These are phyloP conservation scores for Naumovozyma dairenensis DNA, from an alignment of 805 yeast species.

Conservation along the genomic window DNA sequence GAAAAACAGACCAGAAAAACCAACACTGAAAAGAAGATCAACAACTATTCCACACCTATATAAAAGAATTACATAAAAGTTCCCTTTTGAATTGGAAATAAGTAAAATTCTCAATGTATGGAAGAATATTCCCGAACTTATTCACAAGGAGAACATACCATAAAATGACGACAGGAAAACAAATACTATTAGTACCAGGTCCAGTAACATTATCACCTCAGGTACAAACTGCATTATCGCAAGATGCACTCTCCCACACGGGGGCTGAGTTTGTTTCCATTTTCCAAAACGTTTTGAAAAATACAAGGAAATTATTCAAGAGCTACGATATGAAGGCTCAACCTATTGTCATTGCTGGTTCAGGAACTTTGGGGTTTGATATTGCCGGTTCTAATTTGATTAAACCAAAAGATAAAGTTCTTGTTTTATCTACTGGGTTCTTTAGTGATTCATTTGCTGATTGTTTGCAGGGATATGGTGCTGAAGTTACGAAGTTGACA, in stretches of 20 bases:
- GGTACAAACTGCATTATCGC: slow-evolving; percentile 70
- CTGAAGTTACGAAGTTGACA: slow-evolving; percentile 60
- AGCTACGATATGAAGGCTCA: slow-evolving; percentile 52
- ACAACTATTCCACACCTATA: no score
- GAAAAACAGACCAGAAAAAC: no score
- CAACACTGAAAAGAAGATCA: no score
- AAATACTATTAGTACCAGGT: slow-evolving; percentile 62
- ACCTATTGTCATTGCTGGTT: slow-evolving; percentile 75
- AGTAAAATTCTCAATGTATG: no score
- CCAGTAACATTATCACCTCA: slow-evolving; percentile 76
- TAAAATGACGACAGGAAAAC: not conserved
- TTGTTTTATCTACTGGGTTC: slow-evolving; percentile 84
- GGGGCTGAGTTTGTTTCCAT: slow-evolving; percentile 70
- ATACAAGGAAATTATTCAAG: slow-evolving; percentile 66
- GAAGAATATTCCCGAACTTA: no score
- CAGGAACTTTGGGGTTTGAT: slow-evolving; percentile 96
- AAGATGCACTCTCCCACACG: slow-evolving; percentile 84
- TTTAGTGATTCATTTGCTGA: slow-evolving; percentile 80
- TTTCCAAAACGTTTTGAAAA: slow-evolving; percentile 58
- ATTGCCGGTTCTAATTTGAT: slow-evolving; percentile 71
- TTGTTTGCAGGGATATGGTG: slow-evolving; percentile 61
- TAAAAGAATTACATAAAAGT: no score
- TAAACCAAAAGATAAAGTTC: slow-evolving; percentile 53
- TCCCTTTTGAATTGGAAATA: no score
- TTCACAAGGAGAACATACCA: no score